Base-by-base conservation (phyloP, 2,329 filamentous ascomycete genomes). In the Pseudopyricularia javanii region DNA sequence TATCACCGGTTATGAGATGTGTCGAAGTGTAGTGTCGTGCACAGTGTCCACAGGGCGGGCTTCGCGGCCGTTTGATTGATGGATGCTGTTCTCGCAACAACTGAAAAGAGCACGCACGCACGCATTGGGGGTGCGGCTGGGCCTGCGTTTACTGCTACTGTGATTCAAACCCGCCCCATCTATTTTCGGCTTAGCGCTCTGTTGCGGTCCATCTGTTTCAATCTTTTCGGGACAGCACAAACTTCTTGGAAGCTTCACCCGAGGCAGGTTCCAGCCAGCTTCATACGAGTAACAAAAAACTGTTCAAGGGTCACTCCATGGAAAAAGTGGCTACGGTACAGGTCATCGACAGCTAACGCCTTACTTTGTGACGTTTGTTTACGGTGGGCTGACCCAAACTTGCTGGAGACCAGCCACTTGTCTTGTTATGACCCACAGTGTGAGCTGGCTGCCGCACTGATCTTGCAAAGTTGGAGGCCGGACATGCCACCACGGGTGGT, bases 131-230 rank as follows among this genome's bases (percentile, higher is more conserved):
- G 40, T 45, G 40, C 40, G 40, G 40, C 40, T 45, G 40, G 40
- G 20, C 17, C 40, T 45, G 40, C 9, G 17, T 45, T 9, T 30
- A 30, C 28, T 5, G 28, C 4, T 24, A 26, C 17, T 12, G 40
- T 45, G 40, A 45, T 45, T 45, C 40, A 45, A 45, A 47, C 40
- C 50, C 22, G 50, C 50, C 50, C 50, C 50, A 34, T 43, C 40
- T 43, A 28, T 45, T 47, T 52, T 47, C 15, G 50, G 50, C 26
- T 34, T 47, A 52, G 50, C 50, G 40, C 50, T 12, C 17, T 28
- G 17, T 50, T 50, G 20, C 22, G 40, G 40, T 45, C 17, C 6
- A 24, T 24, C 24, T 20, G 40, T 45, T 45, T 45, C 40, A 45
- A 45, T 45, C 40, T 45, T 12, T 45, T 15, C 28, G 9, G 9